Base-by-base conservation (phyloP, 2,329 filamentous ascomycete genomes). In the Aphanocladium album region DNA sequence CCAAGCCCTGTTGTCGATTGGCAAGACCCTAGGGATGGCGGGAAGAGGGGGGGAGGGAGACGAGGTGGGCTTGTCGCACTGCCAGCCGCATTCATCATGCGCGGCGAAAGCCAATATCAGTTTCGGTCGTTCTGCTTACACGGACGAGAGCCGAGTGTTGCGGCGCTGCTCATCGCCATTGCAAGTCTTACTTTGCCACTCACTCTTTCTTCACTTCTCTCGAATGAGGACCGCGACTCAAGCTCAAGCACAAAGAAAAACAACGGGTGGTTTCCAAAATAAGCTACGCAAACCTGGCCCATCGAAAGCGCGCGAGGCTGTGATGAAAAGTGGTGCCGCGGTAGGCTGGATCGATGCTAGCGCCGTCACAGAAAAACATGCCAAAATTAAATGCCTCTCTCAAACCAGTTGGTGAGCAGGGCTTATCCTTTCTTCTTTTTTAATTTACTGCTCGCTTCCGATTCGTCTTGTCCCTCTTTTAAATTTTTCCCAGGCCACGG, bases 331-430 rank as follows among this genome's bases (percentile, higher is more conserved):
- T 50, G 57, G 47, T 35, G 39, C 30, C 11, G 27, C 57, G 49
- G 49, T 53, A 60, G 30, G 54, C 54, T 47, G 54, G 41, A 47
- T 57, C 54, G 54, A 57, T 57, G 45, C 45, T 57, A 57, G 55
- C 43, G 55, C 45, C 11, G 41, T 25, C 27, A 17, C 19, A 54
- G 35, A 19, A 7, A n/a, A 7, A n/a, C 46, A 51, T 43, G 53
- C 37, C 35, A 58, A 51, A 58, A 43, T 50, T 51, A 58, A 60
- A 60, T 53, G 47, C 49, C 57, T 59, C 47, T 59, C 39, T 33
- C 37, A 21, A 25, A 27, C 30, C 5, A 30, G 7, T 7, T 23
- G 5, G 16, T 21, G 21, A 30, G 17, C 17, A 25, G 17, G 21
- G 21, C 17, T n/a, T 25, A 21, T 50, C 21, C 46, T n/a, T 30